Evolutionary conservation across 2,329 filamentous ascomycete genomes (phyloP), one percentile per base, ranked within the genome.

Genomic region (Botryotinia narcissicola): DNA sequence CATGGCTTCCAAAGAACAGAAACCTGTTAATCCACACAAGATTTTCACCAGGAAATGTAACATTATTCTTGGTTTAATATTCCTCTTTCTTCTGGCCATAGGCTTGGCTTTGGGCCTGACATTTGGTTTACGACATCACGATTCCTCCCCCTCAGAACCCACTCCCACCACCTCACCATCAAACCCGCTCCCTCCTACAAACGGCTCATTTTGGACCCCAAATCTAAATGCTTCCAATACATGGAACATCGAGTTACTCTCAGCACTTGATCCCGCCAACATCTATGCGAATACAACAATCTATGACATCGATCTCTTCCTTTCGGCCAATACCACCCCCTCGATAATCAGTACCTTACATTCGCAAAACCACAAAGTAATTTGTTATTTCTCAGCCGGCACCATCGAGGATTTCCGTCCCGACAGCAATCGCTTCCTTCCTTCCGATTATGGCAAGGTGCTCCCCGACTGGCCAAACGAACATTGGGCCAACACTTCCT

Each of bases 381-480:
- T 93, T 72, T 94, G 91, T 83, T 93, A 94, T 82, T 93, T 93
- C 82, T 91, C 89, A 69, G 90, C 90, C 0, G 91, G 92, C 2
- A 90, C 88, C 14, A 92, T 87, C 78, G 92, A 93, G 81, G 79
- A 88, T 70, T 88, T 86, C 83, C 86, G 91, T 4, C 81, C 84
- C 0, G 91, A 93, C 79, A 35, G 68, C 1, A 80, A 48, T 75
- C 78, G 87, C 8, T 93, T 93, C 78, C 78, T 82, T 12, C 74
- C 83, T 2, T 80, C 81, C 0, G 91, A 92, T 14, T 76, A 80
- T 89, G 63, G 91, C 90, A 32, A 86, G 4, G 80, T 81, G 6
- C 82, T 93, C 4, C 84, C 88, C 18, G 90, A 88, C 7, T 93
- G 91, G 91, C 84, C 84, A 0, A 88, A 87, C 51, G 92, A 93